Evolutionary conservation across 306 rosid genomes (phyloP).

Genomic region (Urtica urens): DNA sequence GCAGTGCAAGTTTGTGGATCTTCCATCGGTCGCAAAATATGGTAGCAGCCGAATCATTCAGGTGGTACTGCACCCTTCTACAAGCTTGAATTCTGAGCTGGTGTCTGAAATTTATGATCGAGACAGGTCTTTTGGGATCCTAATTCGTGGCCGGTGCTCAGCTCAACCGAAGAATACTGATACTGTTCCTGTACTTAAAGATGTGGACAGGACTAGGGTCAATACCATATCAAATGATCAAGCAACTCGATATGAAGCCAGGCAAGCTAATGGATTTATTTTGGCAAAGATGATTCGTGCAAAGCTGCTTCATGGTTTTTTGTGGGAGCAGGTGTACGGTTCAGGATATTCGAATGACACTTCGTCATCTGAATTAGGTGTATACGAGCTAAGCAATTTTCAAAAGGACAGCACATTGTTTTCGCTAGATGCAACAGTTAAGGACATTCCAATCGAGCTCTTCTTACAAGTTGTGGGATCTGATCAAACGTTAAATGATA

Average conservation of each 20-base stretch:
- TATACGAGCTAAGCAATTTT: constrained; percentile 33
- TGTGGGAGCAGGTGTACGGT: constrained; percentile 60
- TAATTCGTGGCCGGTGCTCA: constrained; percentile 39
- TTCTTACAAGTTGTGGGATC: constrained; percentile 90
- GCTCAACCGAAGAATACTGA: constrained; percentile 40
- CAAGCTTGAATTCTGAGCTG: constrained; percentile 51
- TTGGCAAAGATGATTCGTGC: constrained; percentile 92
- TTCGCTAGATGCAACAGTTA: constrained; percentile 53
- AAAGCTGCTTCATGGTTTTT: constrained; percentile 66
- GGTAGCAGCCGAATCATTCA: constrained; percentile 30
- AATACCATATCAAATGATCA: constrained; percentile 28
- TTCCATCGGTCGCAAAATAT: constrained; percentile 59
- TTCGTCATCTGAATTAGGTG: constrained; percentile 28
- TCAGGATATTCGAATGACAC: constrained; percentile 26
- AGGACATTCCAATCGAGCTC: constrained; percentile 75
- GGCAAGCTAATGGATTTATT: constrained; percentile 82
- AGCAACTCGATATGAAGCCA: constrained; percentile 49
- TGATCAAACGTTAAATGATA: constrained; percentile 43
- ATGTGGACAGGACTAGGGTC: constrained; percentile 48
- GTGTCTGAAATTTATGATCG: constrained; percentile 62
- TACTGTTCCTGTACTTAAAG: constrained; percentile 57
- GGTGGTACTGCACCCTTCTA: constrained; percentile 72
- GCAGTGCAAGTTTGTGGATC: constrained; percentile 57
- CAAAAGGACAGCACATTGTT: constrained; percentile 52
- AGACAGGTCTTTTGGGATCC: constrained; percentile 55